Evolutionary conservation across 495 filamentous ascomycete genomes (phyloP), one percentile per base, ranked within the genome.

Genomic region (Sabuloglossum arenarium): DNA sequence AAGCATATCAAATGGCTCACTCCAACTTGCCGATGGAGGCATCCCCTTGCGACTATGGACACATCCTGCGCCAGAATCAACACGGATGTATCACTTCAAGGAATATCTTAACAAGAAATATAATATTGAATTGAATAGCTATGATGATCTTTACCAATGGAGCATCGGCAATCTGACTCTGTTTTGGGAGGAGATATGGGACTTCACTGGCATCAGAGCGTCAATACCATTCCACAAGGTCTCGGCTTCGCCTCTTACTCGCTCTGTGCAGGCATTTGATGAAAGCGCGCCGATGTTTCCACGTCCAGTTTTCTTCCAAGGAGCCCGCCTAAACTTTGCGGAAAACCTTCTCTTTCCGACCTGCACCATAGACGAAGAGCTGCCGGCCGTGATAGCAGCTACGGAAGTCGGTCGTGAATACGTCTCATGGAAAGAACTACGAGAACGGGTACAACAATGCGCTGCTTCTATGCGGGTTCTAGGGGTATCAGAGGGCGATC

Each of bases 101-200:
- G 67, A 76, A 56, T 68, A 71, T 50, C 71, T 94, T 37, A 84
- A 81, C 64, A 59, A 73, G 43, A 86, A 85, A 62, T 78, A 89
- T 66, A 65, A 68, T 4, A 61, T 85, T 34, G 65, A 70, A 14
- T 72, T 93, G 56, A 61, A 70, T 19, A 75, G 73, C 61, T 90
- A 94, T 61, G 66, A 80, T 23, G 73, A 76, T 11, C 74, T 96
- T 12, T 84, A 87, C 70, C 70, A 75, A 61, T 98, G 91, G 91
- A 93, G 86, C 55, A 76, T 88, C 53, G 74, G 81, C 19, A 76
- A 93, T 61, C 73, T 86, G 24, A 73, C 78, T 11, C 66, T 74
- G 6, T 91, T 94, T 62, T 98, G 91, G 91, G 79, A 73, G 21
- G 80, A 91, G 59, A 76, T 89, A 8, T 96, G 88, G 88, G 69